phyloP scores from a whole-genome alignment of 2,329 filamentous ascomycete species.

The Aspergillus spinulosporus region DNA sequence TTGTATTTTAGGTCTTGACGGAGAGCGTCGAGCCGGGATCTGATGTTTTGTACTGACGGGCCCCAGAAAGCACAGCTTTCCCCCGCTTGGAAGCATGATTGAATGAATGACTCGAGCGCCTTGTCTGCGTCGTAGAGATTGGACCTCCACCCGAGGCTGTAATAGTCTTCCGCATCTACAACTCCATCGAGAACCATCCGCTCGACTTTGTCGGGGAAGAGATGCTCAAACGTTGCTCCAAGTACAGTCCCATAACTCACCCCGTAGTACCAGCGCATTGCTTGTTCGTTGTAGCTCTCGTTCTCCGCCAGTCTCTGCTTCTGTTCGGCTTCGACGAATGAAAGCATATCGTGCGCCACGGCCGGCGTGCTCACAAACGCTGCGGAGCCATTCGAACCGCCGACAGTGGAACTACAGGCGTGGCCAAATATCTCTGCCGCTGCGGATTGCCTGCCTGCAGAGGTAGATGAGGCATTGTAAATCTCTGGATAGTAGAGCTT shows the following conservation, averaged over 20 bases:
- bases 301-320: background rate
- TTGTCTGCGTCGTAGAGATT: conserved; percentile 29
- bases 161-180: conserved; percentile 22
- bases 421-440: background rate
- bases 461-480: background rate
- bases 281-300: conserved; percentile 16
- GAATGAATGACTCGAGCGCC: conserved; percentile 38
- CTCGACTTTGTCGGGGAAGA: conserved; percentile 36
- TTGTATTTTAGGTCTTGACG: background rate
- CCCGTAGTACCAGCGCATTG: conserved; percentile 26
- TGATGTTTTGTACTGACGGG: background rate
- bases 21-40: background rate
- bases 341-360: conserved; percentile 33
- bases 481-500: background rate
- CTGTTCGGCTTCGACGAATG: conserved; percentile 29
- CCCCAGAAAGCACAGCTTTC: background rate
- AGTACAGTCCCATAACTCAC: conserved; percentile 43
- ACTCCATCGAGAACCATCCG: conserved; percentile 25
- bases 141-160: conserved; percentile 16
- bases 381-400: conserved; percentile 23
- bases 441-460: background rate
- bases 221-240: conserved; percentile 41
- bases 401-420: background rate
- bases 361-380: conserved; percentile 34
- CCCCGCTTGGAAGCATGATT: background rate